Evolutionary conservation across 73 alveolate species (phyloP), one percentile per base, ranked within the genome.

Genomic region (Symbiodinium pilosum): DNA sequence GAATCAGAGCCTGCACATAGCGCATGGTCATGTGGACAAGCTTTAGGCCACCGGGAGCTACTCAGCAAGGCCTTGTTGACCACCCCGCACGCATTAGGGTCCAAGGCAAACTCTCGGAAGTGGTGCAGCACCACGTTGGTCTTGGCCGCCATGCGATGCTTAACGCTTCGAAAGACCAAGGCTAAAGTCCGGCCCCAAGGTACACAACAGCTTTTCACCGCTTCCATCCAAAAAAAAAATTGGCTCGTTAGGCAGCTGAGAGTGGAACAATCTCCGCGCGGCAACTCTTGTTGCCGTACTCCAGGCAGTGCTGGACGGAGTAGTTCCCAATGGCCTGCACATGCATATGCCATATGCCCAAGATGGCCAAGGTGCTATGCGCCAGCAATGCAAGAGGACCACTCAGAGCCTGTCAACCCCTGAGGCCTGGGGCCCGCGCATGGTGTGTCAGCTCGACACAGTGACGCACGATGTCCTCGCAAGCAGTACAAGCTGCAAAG

Each of bases 41-140:
- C n/a, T n/a, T n/a, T n/a, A n/a, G n/a, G n/a, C n/a, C n/a, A n/a
- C n/a, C n/a, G n/a, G n/a, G n/a, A n/a, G n/a, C n/a, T n/a, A n/a
- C n/a, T n/a, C n/a, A n/a, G n/a, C n/a, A n/a, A n/a, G 38, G 81
- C 81, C 81, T 64, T 64, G 81, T 64, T 64, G 81, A 64, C 38
- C 81, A 64, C 81, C 81, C 81, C 81, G 38, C 81, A 64, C 30
- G 39, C 81, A 24, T 38, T 64, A 34, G 81, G 81, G 38, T 64
- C 81, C 38, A 64, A 34, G 1, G 81, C 81, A 64, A 64, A 64
- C 20, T 64, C 38, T 9, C 30, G 81, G 39, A 64, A 14, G 38
- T 64, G 81, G 81, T 64, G 24, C 81, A 64, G 34, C 38, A 64
- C 81, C 81, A 64, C 81, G 38, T 64, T 64, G 81, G 81, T 38